A percentile compares a stretch with the other conserved stretches of the same genome.
Conservation (phyloP, 2,329 filamentous ascomycete genomes). For the Epichloe gansuensis region DNA sequence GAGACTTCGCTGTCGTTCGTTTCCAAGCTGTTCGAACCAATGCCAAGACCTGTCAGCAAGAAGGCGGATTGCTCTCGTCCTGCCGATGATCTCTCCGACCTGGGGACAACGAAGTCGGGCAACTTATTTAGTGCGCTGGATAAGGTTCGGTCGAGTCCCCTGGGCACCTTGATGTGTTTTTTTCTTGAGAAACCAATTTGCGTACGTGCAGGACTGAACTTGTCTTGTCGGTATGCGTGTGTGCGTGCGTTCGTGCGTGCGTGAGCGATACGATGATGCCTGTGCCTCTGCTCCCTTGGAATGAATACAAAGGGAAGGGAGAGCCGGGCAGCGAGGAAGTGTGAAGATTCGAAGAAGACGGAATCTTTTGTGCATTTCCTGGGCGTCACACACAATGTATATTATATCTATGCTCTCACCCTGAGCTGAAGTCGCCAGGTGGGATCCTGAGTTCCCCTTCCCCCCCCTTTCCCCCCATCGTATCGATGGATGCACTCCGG, state of each 20-base stretch:
- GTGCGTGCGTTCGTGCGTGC: not conserved
- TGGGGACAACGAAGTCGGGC: not conserved
- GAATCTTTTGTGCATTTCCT: not conserved
- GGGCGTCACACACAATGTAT: slow-evolving; percentile 9
- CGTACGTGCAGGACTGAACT: not conserved
- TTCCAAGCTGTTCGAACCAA: too few relatives aligned
- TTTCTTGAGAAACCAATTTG: not conserved
- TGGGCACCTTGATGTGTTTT: not conserved
- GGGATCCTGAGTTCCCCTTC: not conserved
- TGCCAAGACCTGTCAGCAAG: too few relatives aligned
- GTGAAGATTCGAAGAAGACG: slow-evolving; percentile 2
- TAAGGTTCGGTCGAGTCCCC: not conserved
- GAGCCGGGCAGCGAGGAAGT: not conserved
- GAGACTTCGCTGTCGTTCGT: too few relatives aligned
- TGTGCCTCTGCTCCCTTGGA: not conserved
- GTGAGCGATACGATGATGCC: not conserved
- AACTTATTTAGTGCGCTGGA: not conserved
- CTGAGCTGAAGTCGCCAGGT: slow-evolving; percentile 5
- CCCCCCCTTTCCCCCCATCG: not conserved
- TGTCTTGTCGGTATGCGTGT: not conserved
- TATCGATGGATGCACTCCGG: slow-evolving; percentile 1
- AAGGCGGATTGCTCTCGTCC: not conserved
- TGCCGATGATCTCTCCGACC: not conserved
- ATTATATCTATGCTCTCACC: slow-evolving; percentile 9
- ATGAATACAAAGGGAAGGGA: slow-evolving; percentile 1